phyloP scores from a whole-genome alignment of 148 eudicot genomes.

The Pharnaceum exiguum region DNA sequence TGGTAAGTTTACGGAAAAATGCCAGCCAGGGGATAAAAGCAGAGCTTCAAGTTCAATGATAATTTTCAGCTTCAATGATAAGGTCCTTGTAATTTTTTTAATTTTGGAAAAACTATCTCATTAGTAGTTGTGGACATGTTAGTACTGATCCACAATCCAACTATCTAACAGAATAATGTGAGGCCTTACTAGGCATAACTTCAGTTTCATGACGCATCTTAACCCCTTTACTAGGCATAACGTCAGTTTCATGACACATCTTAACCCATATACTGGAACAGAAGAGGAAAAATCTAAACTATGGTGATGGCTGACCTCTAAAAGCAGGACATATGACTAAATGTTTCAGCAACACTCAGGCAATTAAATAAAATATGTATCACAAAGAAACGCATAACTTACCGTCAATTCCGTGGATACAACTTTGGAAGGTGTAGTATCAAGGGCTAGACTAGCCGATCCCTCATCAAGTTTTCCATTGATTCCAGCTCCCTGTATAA shows the following conservation, averaged over 20 bases:
- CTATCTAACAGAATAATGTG: too few relatives aligned
- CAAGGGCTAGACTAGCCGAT: conserved; percentile 64
- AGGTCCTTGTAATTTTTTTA: neutral
- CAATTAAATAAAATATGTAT: neutral
- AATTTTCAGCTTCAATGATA: neutral
- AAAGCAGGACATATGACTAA: neutral
- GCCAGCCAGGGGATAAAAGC: too few relatives aligned
- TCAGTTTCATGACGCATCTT: too few relatives aligned
- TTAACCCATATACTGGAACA: too few relatives aligned
- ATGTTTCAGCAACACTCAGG: neutral
- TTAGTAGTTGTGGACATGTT: too few relatives aligned
- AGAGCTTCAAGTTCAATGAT: neutral
- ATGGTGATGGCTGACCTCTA: neutral
- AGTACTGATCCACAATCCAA: too few relatives aligned
- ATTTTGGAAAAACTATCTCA: too few relatives aligned
- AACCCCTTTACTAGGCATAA: neutral
- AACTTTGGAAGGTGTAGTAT: conserved; percentile 92
- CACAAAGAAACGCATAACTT: conserved; percentile 24
- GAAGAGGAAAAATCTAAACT: too few relatives aligned
- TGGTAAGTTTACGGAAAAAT: neutral
- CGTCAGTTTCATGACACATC: too few relatives aligned
- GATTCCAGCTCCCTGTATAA: conserved; percentile 53
- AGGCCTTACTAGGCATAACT: too few relatives aligned
- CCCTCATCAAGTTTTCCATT: conserved; percentile 85
- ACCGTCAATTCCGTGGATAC: conserved; percentile 81